Evolutionary conservation across 2,329 filamentous ascomycete species (phyloP).

Genomic region (Botryosphaeria dothidea): DNA sequence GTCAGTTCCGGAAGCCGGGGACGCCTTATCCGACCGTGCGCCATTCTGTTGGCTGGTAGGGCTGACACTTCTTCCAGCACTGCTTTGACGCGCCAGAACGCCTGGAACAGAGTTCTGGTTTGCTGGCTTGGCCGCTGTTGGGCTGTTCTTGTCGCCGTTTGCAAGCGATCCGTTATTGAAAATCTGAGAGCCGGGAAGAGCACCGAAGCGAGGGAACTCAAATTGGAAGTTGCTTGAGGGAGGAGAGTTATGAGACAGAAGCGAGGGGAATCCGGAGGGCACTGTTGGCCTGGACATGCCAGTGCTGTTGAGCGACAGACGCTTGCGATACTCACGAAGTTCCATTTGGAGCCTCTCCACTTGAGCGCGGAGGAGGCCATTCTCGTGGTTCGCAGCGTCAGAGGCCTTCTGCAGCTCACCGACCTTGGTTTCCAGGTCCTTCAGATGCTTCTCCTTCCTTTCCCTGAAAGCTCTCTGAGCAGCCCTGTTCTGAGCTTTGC

Average conservation of each 20-base stretch:
- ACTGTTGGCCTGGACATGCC: constrained; percentile 48
- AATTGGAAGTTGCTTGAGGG: constrained; percentile 83
- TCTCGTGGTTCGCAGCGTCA: constrained; percentile 80
- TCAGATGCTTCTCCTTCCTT: constrained; percentile 88
- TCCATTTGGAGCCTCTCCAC: constrained; percentile 85
- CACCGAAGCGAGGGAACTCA: constrained; percentile 92
- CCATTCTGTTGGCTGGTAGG: constrained; percentile 31
- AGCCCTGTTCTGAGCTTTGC: constrained; percentile 93
- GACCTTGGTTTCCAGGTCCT: constrained; percentile 74
- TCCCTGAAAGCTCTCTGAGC: constrained; percentile 92
- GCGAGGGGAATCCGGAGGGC: constrained; percentile 45
- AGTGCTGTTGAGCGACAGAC: constrained; percentile 64
- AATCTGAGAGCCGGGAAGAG: constrained; percentile 60
- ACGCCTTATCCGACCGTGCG: constrained; percentile 11
- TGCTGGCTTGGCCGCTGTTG: not conserved
- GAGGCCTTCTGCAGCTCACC: constrained; percentile 75
- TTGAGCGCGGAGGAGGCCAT: constrained; percentile 78
- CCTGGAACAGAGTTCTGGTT: constrained; percentile 22
- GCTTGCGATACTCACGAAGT: constrained; percentile 87
- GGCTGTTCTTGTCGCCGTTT: constrained; percentile 28
- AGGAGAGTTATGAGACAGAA: constrained; percentile 50
- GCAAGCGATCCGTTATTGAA: constrained; percentile 50
- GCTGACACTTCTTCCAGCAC: constrained; percentile 37
- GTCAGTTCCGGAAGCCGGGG: not conserved
- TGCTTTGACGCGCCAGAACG: constrained; percentile 34